Conservation (phyloP, 129 eudicot genomes). For the Tagetes erecta region DNA sequence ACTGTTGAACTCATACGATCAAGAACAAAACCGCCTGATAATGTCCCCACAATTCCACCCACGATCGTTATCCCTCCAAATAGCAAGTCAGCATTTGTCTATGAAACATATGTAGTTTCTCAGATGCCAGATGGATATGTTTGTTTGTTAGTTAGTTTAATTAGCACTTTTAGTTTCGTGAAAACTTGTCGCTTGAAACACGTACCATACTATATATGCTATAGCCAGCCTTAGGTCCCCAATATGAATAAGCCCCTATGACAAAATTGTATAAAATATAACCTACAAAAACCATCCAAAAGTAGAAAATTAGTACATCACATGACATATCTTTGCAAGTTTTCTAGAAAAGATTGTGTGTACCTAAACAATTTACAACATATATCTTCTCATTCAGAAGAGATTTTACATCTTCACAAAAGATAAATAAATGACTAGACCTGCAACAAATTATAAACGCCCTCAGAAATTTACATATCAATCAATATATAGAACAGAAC, state of each 20-base stretch:
- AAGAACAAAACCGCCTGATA: slow-evolving; percentile 73
- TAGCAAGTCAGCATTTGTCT: slow-evolving; percentile 74
- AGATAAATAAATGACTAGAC: slow-evolving; percentile 40
- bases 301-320: slow-evolving; percentile 1
- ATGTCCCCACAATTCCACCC: slow-evolving; percentile 77
- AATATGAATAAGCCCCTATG: slow-evolving; percentile 92
- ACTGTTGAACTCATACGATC: slow-evolving; percentile 70
- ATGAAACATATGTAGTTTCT: background rate
- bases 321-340: background rate
- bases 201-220: slow-evolving; percentile 78
- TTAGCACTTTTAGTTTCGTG: slow-evolving; percentile 15
- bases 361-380: slow-evolving; percentile 87
- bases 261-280: slow-evolving; percentile 89
- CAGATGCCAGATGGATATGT: background rate
- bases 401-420: slow-evolving; percentile 55
- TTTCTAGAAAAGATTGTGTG: slow-evolving; percentile 4
- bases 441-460: slow-evolving; percentile 35
- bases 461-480: background rate
- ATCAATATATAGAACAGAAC: background rate
- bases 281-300: slow-evolving; percentile 52
- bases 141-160: background rate
- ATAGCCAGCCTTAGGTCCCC: slow-evolving; percentile 98
- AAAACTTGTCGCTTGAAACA: slow-evolving; percentile 3
- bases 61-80: slow-evolving; percentile 82
- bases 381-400: slow-evolving; percentile 66